phyloP scores from a whole-genome alignment of 768 basidiomycete species.

The Podaxis sp. region DNA sequence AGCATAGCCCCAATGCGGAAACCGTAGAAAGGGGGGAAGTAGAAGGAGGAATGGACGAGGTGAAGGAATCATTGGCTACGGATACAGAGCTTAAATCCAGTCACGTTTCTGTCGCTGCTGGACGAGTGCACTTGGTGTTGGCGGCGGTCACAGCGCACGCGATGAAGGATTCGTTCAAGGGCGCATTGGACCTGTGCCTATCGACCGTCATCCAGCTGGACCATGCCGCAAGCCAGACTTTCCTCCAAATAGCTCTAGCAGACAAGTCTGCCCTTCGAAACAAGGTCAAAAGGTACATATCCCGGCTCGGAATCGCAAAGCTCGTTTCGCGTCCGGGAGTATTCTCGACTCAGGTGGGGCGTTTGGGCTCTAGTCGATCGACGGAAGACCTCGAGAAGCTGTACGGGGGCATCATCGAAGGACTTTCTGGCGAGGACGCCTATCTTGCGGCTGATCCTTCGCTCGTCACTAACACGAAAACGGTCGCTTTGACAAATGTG shows the following conservation, averaged over 20 bases:
- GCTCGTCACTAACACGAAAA: slow-evolving; percentile 34
- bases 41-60: not conserved
- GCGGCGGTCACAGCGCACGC: slow-evolving; percentile 62
- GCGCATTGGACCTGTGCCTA: slow-evolving; percentile 47
- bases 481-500: slow-evolving; percentile 53
- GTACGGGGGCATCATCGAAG: slow-evolving; percentile 52
- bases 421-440: slow-evolving; percentile 48
- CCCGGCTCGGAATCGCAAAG: slow-evolving; percentile 50
- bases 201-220: slow-evolving; percentile 35
- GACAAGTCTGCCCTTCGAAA: slow-evolving; percentile 33
- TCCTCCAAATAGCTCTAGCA: slow-evolving; percentile 23
- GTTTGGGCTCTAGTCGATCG: slow-evolving; percentile 38
- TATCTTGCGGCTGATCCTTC: slow-evolving; percentile 51
- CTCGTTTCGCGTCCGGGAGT: slow-evolving; percentile 49
- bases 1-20: not conserved
- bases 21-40: slow-evolving; percentile 1
- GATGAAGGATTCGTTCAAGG: slow-evolving; percentile 55
- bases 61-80: slow-evolving; percentile 19
- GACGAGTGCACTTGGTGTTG: slow-evolving; percentile 44
- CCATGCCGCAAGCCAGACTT: not conserved
- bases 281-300: slow-evolving; percentile 45
- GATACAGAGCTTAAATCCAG: slow-evolving; percentile 19
- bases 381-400: slow-evolving; percentile 39
- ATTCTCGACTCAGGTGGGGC: slow-evolving; percentile 50
- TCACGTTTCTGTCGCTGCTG: slow-evolving; percentile 22